A percentile compares a stretch with the other conserved stretches of the same genome.
Conservation (phyloP, 23 red algal species). For the Chondrus crispus region DNA sequence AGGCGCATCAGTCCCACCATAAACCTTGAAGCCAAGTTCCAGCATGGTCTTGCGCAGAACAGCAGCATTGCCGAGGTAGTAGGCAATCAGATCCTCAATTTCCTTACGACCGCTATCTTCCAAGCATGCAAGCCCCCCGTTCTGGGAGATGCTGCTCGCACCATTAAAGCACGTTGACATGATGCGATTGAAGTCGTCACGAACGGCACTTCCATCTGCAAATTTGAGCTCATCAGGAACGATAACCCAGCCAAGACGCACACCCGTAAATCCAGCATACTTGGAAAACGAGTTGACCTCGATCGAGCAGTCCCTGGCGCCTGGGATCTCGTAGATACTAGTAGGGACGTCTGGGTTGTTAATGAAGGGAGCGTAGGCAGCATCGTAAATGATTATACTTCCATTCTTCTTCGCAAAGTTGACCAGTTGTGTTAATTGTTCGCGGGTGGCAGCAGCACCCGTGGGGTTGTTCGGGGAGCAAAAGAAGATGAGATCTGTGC, state of each 20-base stretch:
- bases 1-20: constrained; percentile 88
- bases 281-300: constrained; percentile 98
- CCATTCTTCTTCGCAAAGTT: constrained; percentile 90
- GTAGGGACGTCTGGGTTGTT: constrained; percentile 71
- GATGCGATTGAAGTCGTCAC: constrained; percentile 90
- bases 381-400: constrained; percentile 96
- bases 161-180: constrained; percentile 99
- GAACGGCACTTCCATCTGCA: constrained; percentile 87
- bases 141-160: constrained; percentile 91
- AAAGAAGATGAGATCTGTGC: constrained; percentile 99
- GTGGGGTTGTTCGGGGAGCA: constrained; percentile 99
- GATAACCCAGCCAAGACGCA: constrained; percentile 95
- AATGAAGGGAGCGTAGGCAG: constrained; percentile 98
- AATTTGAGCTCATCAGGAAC: constrained; percentile 83
- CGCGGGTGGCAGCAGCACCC: constrained; percentile 83
- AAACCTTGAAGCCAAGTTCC: constrained; percentile 83
- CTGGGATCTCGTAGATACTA: constrained; percentile 89
- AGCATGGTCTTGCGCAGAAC: constrained; percentile 79
- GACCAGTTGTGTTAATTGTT: constrained; percentile 82
- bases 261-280: constrained; percentile 98
- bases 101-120: constrained; percentile 75
- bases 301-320: constrained; percentile 78
- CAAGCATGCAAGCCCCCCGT: constrained; percentile 87
- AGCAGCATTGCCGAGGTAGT: constrained; percentile 88
- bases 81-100: constrained; percentile 76